phyloP scores from a whole-genome alignment of 2,329 filamentous ascomycete genomes.

The Fusarium anthophilum region DNA sequence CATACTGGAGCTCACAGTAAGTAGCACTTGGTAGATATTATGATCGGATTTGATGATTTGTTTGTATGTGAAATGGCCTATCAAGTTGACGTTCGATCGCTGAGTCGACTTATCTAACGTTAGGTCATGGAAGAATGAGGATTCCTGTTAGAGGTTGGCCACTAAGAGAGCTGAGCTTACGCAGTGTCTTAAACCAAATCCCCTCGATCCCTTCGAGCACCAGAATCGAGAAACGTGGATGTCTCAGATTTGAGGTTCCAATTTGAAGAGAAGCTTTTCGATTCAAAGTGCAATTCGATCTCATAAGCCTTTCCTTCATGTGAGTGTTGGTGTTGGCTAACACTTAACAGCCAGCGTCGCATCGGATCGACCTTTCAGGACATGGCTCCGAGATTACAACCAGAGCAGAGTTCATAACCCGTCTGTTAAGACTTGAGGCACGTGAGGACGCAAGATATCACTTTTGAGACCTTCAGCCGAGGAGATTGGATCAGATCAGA shows the following conservation, averaged over 20 bases:
- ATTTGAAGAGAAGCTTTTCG: constrained; percentile 12
- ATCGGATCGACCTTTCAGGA: constrained; percentile 21
- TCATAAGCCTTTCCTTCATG: background rate
- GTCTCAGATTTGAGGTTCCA: constrained; percentile 8
- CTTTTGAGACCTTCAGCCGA: background rate
- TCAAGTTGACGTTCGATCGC: background rate
- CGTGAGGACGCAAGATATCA: constrained; percentile 5
- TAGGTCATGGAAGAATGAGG: background rate
- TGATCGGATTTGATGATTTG: background rate
- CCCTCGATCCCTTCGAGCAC: background rate
- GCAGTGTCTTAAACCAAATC: background rate
- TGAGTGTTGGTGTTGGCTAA: background rate
- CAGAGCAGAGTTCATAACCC: background rate
- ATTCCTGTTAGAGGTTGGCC: background rate
- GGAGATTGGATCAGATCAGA: constrained; percentile 4
- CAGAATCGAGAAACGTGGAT: background rate
- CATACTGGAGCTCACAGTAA: background rate
- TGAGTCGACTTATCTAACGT: background rate
- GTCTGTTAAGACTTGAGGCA: constrained; percentile 14
- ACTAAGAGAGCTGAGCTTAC: background rate
- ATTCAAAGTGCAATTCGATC: background rate
- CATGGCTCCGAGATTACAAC: constrained; percentile 28
- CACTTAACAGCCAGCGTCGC: constrained; percentile 3
- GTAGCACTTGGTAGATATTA: background rate
- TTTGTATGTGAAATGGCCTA: background rate